Evolutionary conservation across 805 yeast genomes (phyloP).

Genomic region (Yamadazyma nakazawae): DNA sequence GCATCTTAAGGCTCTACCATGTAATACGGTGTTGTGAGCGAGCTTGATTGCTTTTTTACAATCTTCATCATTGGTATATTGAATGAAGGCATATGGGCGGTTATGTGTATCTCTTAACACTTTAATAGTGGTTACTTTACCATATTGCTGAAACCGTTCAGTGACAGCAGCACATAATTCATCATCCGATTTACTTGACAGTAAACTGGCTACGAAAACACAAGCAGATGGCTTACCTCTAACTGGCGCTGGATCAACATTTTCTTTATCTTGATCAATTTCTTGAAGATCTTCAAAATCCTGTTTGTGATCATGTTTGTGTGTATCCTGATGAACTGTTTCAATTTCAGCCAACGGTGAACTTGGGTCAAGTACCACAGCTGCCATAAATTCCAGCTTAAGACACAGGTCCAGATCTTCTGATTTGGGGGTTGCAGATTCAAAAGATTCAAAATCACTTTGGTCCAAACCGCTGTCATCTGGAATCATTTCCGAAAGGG

Average conservation of each 20-base stretch:
- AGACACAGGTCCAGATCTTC: neutral
- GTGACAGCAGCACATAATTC: constrained; percentile 67
- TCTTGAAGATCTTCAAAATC: neutral
- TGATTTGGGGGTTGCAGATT: neutral
- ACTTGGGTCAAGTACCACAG: neutral
- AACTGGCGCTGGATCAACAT: constrained; percentile 5
- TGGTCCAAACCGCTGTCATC: neutral
- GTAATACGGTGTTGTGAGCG: constrained; percentile 66
- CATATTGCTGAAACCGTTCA: constrained; percentile 67
- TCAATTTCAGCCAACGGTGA: neutral
- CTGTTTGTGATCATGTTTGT: neutral
- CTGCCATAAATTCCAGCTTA: neutral
- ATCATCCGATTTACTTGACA: constrained; percentile 64
- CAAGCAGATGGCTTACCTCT: constrained; percentile 78
- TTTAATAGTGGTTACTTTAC: constrained; percentile 67
- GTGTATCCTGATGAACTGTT: neutral
- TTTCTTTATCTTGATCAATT: constrained; percentile 7
- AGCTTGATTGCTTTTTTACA: constrained; percentile 62
- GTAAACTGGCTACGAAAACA: constrained; percentile 82
- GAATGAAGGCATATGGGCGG: constrained; percentile 91
- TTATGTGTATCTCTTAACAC: constrained; percentile 78
- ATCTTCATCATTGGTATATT: constrained; percentile 67
- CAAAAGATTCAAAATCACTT: neutral
- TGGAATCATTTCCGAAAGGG: neutral
- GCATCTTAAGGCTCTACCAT: constrained; percentile 78